phyloP scores from a whole-genome alignment of 768 basidiomycete species.

The Lactarius hengduanensis region DNA sequence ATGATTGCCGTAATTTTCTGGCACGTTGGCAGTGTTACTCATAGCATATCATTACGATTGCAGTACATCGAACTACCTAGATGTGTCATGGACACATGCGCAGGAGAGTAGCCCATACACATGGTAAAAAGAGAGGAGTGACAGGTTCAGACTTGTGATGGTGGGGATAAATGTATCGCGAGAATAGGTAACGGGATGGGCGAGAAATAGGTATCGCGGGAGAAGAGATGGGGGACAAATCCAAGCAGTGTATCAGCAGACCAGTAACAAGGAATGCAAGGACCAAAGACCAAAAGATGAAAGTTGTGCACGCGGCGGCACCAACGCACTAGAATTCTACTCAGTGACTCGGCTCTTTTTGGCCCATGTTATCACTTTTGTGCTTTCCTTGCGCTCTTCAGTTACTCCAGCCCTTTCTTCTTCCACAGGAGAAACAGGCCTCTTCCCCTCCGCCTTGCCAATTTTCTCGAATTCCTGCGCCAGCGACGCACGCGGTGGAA shows the following conservation, averaged over 20 bases:
- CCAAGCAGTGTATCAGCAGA: slow-evolving; percentile 19
- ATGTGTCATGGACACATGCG: slow-evolving; percentile 1
- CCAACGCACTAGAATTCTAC: background rate
- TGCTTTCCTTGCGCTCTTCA: slow-evolving; percentile 2
- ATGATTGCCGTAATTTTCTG: background rate
- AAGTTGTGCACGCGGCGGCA: background rate
- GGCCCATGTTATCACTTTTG: background rate
- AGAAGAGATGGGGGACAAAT: slow-evolving; percentile 10
- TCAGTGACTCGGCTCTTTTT: slow-evolving; percentile 2
- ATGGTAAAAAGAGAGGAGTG: background rate
- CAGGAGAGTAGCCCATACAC: background rate
- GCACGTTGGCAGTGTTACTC: background rate
- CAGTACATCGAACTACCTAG: slow-evolving; percentile 16
- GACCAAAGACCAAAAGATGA: slow-evolving; percentile 1
- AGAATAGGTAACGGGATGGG: background rate
- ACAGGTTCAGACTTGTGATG: background rate
- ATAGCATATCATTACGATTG: slow-evolving; percentile 9
- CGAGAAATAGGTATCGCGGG: slow-evolving; percentile 20
- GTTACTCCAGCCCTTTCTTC: background rate
- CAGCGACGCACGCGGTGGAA: slow-evolving; percentile 18
- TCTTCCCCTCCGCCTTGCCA: slow-evolving; percentile 17
- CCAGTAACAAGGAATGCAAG: slow-evolving; percentile 7
- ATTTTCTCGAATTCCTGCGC: slow-evolving; percentile 26
- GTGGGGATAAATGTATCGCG: slow-evolving; percentile 15
- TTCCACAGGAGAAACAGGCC: slow-evolving; percentile 1